These are phyloP conservation scores for Daldinia grandis DNA, from an alignment of 495 filamentous ascomycete genomes.

Conservation along the genomic window DNA sequence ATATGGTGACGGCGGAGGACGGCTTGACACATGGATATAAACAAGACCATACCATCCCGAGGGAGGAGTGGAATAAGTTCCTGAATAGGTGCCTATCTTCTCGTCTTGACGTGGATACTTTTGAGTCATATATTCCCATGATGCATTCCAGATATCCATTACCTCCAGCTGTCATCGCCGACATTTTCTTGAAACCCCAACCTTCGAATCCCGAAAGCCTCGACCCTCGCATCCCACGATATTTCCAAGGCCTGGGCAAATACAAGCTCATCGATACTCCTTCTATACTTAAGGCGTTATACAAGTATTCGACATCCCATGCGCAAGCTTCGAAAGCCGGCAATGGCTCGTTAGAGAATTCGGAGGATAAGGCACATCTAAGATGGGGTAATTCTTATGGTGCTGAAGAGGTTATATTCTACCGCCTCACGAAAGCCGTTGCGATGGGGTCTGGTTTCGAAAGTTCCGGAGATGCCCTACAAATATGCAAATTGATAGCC, in stretches of 20 bases:
- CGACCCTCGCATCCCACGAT: slow-evolving; percentile 71
- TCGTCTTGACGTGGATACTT: slow-evolving; percentile 57
- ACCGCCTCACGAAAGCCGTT: slow-evolving; percentile 58
- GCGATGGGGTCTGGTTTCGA: slow-evolving; percentile 50
- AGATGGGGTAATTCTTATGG: slow-evolving; percentile 61
- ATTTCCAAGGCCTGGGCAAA: slow-evolving; percentile 68
- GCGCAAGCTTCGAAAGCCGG: slow-evolving; percentile 37
- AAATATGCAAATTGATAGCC: slow-evolving; percentile 47
- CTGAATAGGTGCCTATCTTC: slow-evolving; percentile 53
- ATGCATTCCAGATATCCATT: slow-evolving; percentile 56
- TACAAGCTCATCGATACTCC: slow-evolving; percentile 62
- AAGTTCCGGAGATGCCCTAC: slow-evolving; percentile 46
- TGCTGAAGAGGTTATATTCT: slow-evolving; percentile 61
- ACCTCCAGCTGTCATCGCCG: slow-evolving; percentile 59
- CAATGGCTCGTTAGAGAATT: slow-evolving; percentile 37
- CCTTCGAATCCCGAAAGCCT: slow-evolving; percentile 57
- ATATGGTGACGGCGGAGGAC: slow-evolving; percentile 5
- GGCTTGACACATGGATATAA: background rate
- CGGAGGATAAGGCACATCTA: slow-evolving; percentile 27
- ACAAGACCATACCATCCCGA: slow-evolving; percentile 12
- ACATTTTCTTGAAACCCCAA: slow-evolving; percentile 66
- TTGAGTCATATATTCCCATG: slow-evolving; percentile 53
- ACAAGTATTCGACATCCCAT: slow-evolving; percentile 66
- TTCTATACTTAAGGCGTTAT: slow-evolving; percentile 65
- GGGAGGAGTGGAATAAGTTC: slow-evolving; percentile 58